Percentiles rank a stretch among this genome's conserved stretches.
These are phyloP conservation scores for Starmerella bacillaris DNA, from an alignment of 805 yeast genomes.

Conservation along the genomic window DNA sequence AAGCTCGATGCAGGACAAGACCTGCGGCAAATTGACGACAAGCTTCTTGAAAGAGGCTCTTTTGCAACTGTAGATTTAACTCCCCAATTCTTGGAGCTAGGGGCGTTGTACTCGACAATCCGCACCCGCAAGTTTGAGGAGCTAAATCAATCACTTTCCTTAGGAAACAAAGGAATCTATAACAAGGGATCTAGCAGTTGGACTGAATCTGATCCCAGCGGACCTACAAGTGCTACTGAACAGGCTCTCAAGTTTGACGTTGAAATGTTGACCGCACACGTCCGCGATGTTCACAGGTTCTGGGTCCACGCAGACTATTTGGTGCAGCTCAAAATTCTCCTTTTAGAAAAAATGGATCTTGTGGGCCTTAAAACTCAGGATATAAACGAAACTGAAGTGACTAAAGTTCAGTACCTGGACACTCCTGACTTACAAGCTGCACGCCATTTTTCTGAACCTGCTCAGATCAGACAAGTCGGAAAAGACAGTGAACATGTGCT, in stretches of 20 bases:
- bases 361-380: conserved; percentile 10
- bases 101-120: conserved; percentile 35
- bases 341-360: conserved; percentile 24
- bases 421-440: conserved; percentile 24
- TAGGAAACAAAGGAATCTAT: not conserved
- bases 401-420: conserved; percentile 22
- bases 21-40: conserved; percentile 15
- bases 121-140: conserved; percentile 19
- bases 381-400: conserved; percentile 16
- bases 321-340: conserved; percentile 33
- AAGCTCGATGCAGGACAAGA: conserved; percentile 15
- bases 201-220: not conserved
- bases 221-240: conserved; percentile 2
- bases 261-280: conserved; percentile 21
- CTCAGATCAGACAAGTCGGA: conserved; percentile 21
- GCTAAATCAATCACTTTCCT: not conserved
- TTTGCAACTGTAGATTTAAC: conserved; percentile 46
- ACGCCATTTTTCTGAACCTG: conserved; percentile 26
- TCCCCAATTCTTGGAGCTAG: conserved; percentile 41
- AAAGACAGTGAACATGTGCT: conserved; percentile 10
- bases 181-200: conserved; percentile 1
- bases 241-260: conserved; percentile 21
- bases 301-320: conserved; percentile 46
- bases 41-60: conserved; percentile 32
- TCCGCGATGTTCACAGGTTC: conserved; percentile 25